Evolutionary conservation across 768 basidiomycete species (phyloP).

Genomic region (Fomitopsis pulvina): DNA sequence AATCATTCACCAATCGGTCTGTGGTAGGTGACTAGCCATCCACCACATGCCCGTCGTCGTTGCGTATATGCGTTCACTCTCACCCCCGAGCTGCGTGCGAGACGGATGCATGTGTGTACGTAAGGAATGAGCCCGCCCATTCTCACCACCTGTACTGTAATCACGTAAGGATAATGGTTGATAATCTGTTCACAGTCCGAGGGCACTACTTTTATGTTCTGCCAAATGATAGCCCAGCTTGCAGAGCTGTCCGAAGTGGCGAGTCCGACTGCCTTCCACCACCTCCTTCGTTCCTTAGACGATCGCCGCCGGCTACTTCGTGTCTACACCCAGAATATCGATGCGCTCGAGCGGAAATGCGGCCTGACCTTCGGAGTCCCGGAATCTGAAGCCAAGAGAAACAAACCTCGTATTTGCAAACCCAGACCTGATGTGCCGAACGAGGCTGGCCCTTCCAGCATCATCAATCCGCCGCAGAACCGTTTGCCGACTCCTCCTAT

Average conservation of each 20-base stretch:
- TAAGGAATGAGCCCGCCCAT: background rate
- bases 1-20: no score
- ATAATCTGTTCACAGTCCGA: slow-evolving; percentile 45
- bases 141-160: background rate
- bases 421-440: slow-evolving; percentile 15
- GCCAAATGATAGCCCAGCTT: slow-evolving; percentile 84
- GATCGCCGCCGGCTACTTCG: slow-evolving; percentile 70
- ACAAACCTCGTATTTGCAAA: slow-evolving; percentile 41
- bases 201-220: slow-evolving; percentile 69
- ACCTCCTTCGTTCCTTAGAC: slow-evolving; percentile 67
- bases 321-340: slow-evolving; percentile 93
- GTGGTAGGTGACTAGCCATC: no score
- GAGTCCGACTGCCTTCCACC: slow-evolving; percentile 76
- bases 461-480: slow-evolving; percentile 4
- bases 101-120: no score
- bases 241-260: slow-evolving; percentile 68
- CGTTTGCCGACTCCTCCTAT: slow-evolving; percentile 45
- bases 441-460: slow-evolving; percentile 12
- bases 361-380: slow-evolving; percentile 86
- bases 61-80: no score
- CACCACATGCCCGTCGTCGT: no score
- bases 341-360: slow-evolving; percentile 80
- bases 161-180: background rate
- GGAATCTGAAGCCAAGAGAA: slow-evolving; percentile 51
- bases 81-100: no score